Conservation (phyloP, 2,329 filamentous ascomycete species). For the Monosporascus ibericus region DNA sequence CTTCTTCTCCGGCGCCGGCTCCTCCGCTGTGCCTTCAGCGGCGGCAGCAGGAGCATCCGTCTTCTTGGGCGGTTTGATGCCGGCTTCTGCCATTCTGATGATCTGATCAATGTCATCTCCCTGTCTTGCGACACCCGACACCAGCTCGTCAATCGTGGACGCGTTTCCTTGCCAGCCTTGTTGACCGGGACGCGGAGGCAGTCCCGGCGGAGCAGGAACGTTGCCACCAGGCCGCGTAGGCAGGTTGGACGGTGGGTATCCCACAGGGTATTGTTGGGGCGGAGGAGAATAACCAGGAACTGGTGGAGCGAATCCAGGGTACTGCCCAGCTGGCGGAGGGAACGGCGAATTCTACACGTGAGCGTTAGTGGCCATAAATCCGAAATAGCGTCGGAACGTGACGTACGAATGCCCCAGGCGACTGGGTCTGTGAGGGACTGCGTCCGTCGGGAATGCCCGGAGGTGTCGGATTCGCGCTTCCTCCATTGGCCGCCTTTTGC, state of each 20-base stretch:
- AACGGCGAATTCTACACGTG: slow-evolving; percentile 34
- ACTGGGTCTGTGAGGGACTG: slow-evolving; percentile 46
- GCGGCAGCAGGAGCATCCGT: slow-evolving; percentile 14
- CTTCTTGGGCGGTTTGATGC: slow-evolving; percentile 45
- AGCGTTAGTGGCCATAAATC: slow-evolving; percentile 5
- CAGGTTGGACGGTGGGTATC: slow-evolving; percentile 36
- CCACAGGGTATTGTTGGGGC: slow-evolving; percentile 28
- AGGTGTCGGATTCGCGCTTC: slow-evolving; percentile 43
- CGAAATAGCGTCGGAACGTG: not conserved
- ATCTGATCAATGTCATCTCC: slow-evolving; percentile 60
- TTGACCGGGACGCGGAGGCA: slow-evolving; percentile 39
- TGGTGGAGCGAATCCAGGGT: slow-evolving; percentile 32
- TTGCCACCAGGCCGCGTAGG: slow-evolving; percentile 39
- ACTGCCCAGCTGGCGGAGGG: slow-evolving; percentile 33
- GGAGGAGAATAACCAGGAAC: slow-evolving; percentile 28
- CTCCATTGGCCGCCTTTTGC: slow-evolving; percentile 50
- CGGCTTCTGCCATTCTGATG: slow-evolving; percentile 59
- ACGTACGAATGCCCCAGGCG: slow-evolving; percentile 55
- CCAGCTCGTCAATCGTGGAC: slow-evolving; percentile 42
- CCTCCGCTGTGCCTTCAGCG: slow-evolving; percentile 32
- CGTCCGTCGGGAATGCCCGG: slow-evolving; percentile 36
- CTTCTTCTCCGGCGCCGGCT: slow-evolving; percentile 52
- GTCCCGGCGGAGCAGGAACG: slow-evolving; percentile 32
- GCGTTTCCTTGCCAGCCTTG: slow-evolving; percentile 28
- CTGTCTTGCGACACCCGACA: slow-evolving; percentile 36